phyloP scores from a whole-genome alignment of 164 flowering plant species.

The Platanus orientalis region DNA sequence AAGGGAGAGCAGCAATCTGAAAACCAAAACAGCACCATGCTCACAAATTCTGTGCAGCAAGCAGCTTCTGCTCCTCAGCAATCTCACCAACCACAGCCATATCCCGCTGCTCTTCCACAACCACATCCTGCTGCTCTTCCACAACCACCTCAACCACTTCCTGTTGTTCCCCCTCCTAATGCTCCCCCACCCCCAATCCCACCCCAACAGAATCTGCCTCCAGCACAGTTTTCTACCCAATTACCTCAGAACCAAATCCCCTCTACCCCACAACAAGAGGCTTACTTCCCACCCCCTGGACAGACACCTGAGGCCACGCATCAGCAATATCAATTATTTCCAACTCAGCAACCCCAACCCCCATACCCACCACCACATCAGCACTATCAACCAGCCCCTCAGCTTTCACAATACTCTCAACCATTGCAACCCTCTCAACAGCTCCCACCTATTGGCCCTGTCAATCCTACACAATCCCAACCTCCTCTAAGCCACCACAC shows the following conservation, averaged over 20 bases:
- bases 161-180: slow-evolving; percentile 22
- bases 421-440: slow-evolving; percentile 42
- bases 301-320: slow-evolving; percentile 47
- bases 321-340: slow-evolving; percentile 53
- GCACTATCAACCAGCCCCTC: slow-evolving; percentile 43
- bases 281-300: slow-evolving; percentile 42
- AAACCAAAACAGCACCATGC: slow-evolving; percentile 24
- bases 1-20: slow-evolving; percentile 45
- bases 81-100: slow-evolving; percentile 18
- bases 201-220: slow-evolving; percentile 21
- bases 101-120: no score
- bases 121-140: slow-evolving; percentile 27
- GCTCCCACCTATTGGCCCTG: slow-evolving; percentile 31
- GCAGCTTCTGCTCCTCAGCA: slow-evolving; percentile 45
- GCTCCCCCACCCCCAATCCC: slow-evolving; percentile 26
- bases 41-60: slow-evolving; percentile 42
- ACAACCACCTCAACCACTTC: slow-evolving; percentile 27
- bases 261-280: slow-evolving; percentile 38
- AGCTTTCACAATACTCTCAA: slow-evolving; percentile 44
- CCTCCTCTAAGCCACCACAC: slow-evolving; percentile 46
- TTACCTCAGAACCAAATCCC: slow-evolving; percentile 41
- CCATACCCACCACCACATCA: slow-evolving; percentile 40
- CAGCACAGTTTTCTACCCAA: slow-evolving; percentile 34
- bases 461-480: slow-evolving; percentile 35
- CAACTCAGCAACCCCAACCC: slow-evolving; percentile 43